Percentiles rank a stretch among this genome's conserved stretches.
phyloP scores from a whole-genome alignment of 148 eudicot genomes.

The Gaultheria prostrata region DNA sequence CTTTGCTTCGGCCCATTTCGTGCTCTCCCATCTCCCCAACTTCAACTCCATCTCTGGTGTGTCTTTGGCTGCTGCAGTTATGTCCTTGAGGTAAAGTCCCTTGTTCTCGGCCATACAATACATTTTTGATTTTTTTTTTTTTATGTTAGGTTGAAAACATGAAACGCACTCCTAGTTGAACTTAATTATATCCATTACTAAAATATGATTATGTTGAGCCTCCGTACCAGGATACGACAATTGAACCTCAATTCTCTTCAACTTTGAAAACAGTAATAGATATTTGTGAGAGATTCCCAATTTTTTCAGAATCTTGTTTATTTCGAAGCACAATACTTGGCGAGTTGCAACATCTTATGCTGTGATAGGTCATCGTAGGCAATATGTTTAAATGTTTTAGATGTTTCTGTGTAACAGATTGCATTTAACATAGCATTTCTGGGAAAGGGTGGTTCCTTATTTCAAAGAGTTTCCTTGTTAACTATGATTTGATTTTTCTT shows the following conservation, averaged over 20 bases:
- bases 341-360: neutral
- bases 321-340: neutral
- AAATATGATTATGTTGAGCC: neutral
- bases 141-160: neutral
- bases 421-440: neutral
- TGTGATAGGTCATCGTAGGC: neutral
- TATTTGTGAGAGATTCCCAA: neutral
- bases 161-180: neutral
- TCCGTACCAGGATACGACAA: neutral
- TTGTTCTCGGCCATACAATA: neutral
- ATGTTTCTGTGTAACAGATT: neutral
- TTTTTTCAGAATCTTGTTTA: neutral
- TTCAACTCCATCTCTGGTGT: conserved; percentile 33
- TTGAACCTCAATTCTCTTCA: neutral
- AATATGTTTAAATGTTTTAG: neutral
- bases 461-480: neutral
- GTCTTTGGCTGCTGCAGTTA: conserved; percentile 35
- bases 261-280: neutral
- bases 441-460: neutral
- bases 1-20: conserved; percentile 34
- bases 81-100: conserved; percentile 33
- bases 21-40: conserved; percentile 37
- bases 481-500: neutral
- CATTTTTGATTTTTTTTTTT: neutral
- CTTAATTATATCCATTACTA: neutral